Base-by-base conservation (phyloP, 1,284 basidiomycete species). In the Ganoderma boninense region DNA sequence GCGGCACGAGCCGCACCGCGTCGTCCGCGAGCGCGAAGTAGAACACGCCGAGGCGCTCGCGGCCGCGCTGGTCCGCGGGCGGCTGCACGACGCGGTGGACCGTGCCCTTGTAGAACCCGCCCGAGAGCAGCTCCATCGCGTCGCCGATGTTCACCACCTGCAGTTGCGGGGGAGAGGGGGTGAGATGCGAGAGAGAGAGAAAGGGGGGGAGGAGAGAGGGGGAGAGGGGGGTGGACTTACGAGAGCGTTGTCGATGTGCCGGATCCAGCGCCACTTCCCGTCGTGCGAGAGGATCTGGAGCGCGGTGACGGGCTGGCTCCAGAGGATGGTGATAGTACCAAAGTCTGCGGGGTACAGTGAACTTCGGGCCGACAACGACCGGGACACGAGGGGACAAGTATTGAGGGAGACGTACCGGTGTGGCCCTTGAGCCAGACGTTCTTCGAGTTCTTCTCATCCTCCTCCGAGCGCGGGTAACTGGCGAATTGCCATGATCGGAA, bases 241-340 rank as follows among this genome's bases (percentile, higher is more conserved):
- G 49, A 90, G 75, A 0, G 87, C 88, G 68, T 90, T 89, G 8
- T 88, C 86, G 23, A 90, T 82, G 74, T 91, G 88, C 69, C 79
- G 84, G 20, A 89, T 80, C 87, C 88, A 91, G 66, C 85, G 84
- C 90, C 89, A 91, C 38, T 77, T 81, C 1, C 86, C 86, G 56
- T 88, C 85, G 4, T 74, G 82, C 0, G 83, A 81, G 8, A 87
- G 78, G 60, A 91, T 89, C 67, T 91, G 90, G 20, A 91, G 81
- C 0, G 82, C 88, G 2, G 86, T 80, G 1, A 90, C 84, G 0
- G 89, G 89, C 67, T 90, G 90, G 60, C 87, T 88, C 81, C 85
- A 90, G 4, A 90, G 78, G 20, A 90, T 84, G 0, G 85, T 87
- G 63, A 91, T 79, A 2, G 82, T 84, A 14, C 87, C 87, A 69